Evolutionary conservation across 1,284 basidiomycete species (phyloP).

Genomic region (Cutaneotrichosporon sp.): DNA sequence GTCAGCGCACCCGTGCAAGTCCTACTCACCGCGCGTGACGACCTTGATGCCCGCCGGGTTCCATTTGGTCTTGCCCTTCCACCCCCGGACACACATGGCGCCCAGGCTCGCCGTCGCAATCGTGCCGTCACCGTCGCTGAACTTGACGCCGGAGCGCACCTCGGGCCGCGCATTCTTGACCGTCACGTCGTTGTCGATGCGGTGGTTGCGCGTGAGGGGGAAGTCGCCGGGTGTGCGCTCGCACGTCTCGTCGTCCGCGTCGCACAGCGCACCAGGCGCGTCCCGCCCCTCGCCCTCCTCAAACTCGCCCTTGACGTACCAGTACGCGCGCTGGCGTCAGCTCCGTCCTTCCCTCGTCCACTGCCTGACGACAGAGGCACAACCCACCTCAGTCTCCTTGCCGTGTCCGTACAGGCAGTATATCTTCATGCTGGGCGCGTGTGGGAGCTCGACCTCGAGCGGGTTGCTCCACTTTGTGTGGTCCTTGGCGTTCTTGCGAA

Average conservation of each 20-base stretch:
- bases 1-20: constrained; percentile 48
- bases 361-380: neutral
- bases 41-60: constrained; percentile 89
- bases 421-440: constrained; percentile 89
- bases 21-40: constrained; percentile 77
- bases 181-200: constrained; percentile 81
- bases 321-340: constrained; percentile 53
- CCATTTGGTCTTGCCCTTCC: constrained; percentile 81
- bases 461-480: constrained; percentile 52
- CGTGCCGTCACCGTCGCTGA: constrained; percentile 95
- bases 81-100: constrained; percentile 93
- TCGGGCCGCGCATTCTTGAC: constrained; percentile 66
- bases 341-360: neutral
- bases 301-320: constrained; percentile 70
- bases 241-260: constrained; percentile 52
- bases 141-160: constrained; percentile 77
- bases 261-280: constrained; percentile 52
- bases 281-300: constrained; percentile 67
- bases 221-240: constrained; percentile 61
- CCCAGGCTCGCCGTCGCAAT: constrained; percentile 87
- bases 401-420: constrained; percentile 95
- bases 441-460: constrained; percentile 60
- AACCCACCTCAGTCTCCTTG: constrained; percentile 85
- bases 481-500: constrained; percentile 69
- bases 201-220: constrained; percentile 65